These are phyloP conservation scores for Tolypocladium pustulatum DNA, from an alignment of 2,329 filamentous ascomycete species.

Conservation along the genomic window DNA sequence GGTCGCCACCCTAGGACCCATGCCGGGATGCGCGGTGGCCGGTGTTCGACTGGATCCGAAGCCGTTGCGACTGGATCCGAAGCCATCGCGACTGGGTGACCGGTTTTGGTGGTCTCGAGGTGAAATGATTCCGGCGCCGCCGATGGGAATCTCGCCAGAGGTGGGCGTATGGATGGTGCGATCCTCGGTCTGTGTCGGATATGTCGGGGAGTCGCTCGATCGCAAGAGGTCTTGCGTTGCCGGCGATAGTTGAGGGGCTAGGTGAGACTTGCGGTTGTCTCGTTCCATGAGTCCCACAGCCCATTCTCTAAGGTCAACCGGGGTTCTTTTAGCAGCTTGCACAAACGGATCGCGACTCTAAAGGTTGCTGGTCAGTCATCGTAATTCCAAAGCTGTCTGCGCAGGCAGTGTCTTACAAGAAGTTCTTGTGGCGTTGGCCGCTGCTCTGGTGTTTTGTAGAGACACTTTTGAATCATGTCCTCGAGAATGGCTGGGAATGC, in stretches of 20 bases:
- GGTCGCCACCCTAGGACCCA: constrained; percentile 40
- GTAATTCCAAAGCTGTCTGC: background rate
- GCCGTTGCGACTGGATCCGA: constrained; percentile 40
- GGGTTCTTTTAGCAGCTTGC: constrained; percentile 91
- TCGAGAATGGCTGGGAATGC: constrained; percentile 92
- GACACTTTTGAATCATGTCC: constrained; percentile 93
- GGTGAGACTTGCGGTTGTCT: constrained; percentile 90
- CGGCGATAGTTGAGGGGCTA: constrained; percentile 70
- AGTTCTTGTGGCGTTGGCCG: constrained; percentile 89
- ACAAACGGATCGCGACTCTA: constrained; percentile 91
- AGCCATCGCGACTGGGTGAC: constrained; percentile 41
- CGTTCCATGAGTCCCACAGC: constrained; percentile 87
- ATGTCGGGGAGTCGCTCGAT: constrained; percentile 48
- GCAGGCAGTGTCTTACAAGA: constrained; percentile 45
- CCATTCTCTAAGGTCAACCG: constrained; percentile 89
- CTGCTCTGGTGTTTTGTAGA: constrained; percentile 80
- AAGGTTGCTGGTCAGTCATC: constrained; percentile 3
- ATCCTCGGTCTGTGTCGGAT: constrained; percentile 27
- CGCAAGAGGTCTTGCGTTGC: constrained; percentile 67
- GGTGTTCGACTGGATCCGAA: constrained; percentile 32
- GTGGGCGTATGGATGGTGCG: constrained; percentile 50
- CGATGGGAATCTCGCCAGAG: constrained; percentile 62
- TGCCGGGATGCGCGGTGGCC: constrained; percentile 33
- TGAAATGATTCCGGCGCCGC: constrained; percentile 42
- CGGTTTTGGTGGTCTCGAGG: constrained; percentile 42